Conservation (phyloP, 2,329 filamentous ascomycete genomes). For the Penicillium rolfsii region DNA sequence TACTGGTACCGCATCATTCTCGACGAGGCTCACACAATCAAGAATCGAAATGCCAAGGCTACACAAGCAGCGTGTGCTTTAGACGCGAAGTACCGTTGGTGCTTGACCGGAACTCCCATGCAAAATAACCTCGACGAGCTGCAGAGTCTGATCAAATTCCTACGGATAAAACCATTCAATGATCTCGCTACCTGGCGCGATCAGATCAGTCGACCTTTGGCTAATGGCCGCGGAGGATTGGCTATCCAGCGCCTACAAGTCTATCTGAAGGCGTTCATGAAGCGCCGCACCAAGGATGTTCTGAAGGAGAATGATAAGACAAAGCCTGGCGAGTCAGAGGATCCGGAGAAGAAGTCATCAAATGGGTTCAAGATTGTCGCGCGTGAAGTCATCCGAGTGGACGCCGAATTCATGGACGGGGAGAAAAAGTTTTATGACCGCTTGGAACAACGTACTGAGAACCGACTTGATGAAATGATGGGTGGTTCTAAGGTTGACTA, state of each 20-base stretch:
- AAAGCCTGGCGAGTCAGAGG: constrained; percentile 67
- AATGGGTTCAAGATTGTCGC: constrained; percentile 88
- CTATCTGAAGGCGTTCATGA: constrained; percentile 92
- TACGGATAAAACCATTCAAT: constrained; percentile 89
- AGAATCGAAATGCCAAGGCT: constrained; percentile 94
- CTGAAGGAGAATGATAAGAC: constrained; percentile 83
- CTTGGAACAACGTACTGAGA: constrained; percentile 81
- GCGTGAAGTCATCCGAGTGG: constrained; percentile 80
- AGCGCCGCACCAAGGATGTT: constrained; percentile 97
- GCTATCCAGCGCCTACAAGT: constrained; percentile 85
- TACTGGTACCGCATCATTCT: constrained; percentile 96
- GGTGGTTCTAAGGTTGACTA: constrained; percentile 78
- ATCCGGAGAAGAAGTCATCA: constrained; percentile 52
- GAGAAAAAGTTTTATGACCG: constrained; percentile 86
- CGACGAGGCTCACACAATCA: constrained; percentile 97
- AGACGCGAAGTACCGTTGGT: constrained; percentile 88
- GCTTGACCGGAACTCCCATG: constrained; percentile 93
- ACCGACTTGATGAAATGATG: constrained; percentile 88
- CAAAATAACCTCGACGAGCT: constrained; percentile 98
- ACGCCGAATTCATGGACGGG: constrained; percentile 74
- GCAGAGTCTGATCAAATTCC: constrained; percentile 88
- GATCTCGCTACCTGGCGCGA: constrained; percentile 86
- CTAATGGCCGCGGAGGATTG: constrained; percentile 83
- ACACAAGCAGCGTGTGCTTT: constrained; percentile 90
- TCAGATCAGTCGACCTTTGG: constrained; percentile 86